These are phyloP conservation scores for Gracilaria gracilis DNA, from an alignment of 23 red algal species.

Conservation along the genomic window DNA sequence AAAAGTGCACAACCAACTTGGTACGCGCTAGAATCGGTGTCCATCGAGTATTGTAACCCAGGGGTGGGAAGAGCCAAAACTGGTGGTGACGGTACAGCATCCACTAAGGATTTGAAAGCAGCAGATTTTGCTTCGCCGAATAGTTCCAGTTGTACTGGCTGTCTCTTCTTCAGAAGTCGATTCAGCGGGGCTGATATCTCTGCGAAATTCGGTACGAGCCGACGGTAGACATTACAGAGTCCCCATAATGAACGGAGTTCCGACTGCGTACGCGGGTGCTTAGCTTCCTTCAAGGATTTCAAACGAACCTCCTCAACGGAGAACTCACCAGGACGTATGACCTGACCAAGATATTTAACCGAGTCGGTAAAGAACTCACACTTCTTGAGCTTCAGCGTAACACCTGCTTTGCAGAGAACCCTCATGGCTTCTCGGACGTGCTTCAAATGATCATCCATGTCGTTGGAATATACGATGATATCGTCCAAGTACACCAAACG, in stretches of 20 bases:
- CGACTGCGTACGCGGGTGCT: neutral
- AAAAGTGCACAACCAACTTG: too few relatives aligned
- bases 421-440: too few relatives aligned
- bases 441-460: too few relatives aligned
- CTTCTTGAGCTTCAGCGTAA: constrained; percentile 3
- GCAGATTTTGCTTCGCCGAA: neutral
- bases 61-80: too few relatives aligned
- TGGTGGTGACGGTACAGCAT: too few relatives aligned
- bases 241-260: neutral
- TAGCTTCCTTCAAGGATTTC: too few relatives aligned
- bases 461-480: too few relatives aligned
- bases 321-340: neutral
- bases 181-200: neutral
- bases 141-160: neutral
- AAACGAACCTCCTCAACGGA: too few relatives aligned
- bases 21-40: too few relatives aligned
- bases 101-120: too few relatives aligned
- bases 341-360: neutral
- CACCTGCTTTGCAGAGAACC: neutral
- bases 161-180: neutral
- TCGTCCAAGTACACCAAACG: too few relatives aligned
- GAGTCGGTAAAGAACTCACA: neutral
- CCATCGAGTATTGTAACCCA: too few relatives aligned
- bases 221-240: neutral
- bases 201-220: neutral